These are phyloP conservation scores for Fusarium anguioides DNA, from an alignment of 2,329 filamentous ascomycete species.

Conservation along the genomic window DNA sequence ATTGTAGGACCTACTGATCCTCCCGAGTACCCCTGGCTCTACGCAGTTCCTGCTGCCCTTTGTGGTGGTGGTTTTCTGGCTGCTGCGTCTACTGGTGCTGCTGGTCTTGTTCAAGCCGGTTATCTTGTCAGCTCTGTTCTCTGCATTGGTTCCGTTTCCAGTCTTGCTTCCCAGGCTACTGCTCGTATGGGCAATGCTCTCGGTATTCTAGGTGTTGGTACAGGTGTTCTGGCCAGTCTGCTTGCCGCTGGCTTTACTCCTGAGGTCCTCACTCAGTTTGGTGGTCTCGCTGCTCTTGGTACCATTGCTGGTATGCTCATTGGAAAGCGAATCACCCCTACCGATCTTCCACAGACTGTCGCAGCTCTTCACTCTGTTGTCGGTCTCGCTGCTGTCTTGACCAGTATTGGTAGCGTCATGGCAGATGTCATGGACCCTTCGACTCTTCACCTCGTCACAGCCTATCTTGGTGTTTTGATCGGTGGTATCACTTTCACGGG, in stretches of 20 bases:
- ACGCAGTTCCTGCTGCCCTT: conserved; percentile 78
- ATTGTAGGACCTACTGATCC: conserved; percentile 79
- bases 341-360: conserved; percentile 88
- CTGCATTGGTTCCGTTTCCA: conserved; percentile 85
- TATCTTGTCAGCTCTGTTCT: conserved; percentile 87
- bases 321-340: conserved; percentile 87
- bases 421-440: conserved; percentile 76
- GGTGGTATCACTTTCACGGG: conserved; percentile 92
- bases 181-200: conserved; percentile 87
- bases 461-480: conserved; percentile 87
- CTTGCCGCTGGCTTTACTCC: conserved; percentile 83
- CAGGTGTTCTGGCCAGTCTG: conserved; percentile 85
- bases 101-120: conserved; percentile 85
- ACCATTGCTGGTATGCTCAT: conserved; percentile 77
- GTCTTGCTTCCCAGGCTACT: conserved; percentile 83
- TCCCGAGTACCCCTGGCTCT: conserved; percentile 88
- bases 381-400: conserved; percentile 87
- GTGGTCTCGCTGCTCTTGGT: conserved; percentile 78
- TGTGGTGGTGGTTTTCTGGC: conserved; percentile 86
- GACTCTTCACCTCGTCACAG: conserved; percentile 85
- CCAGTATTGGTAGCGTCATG: conserved; percentile 88
- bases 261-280: conserved; percentile 83
- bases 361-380: conserved; percentile 91
- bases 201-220: conserved; percentile 85
- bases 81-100: conserved; percentile 82